A percentile compares a stretch with the other conserved stretches of the same genome.
Evolutionary conservation across 805 yeast genomes (phyloP).

Genomic region (Saturnispora diversa): DNA sequence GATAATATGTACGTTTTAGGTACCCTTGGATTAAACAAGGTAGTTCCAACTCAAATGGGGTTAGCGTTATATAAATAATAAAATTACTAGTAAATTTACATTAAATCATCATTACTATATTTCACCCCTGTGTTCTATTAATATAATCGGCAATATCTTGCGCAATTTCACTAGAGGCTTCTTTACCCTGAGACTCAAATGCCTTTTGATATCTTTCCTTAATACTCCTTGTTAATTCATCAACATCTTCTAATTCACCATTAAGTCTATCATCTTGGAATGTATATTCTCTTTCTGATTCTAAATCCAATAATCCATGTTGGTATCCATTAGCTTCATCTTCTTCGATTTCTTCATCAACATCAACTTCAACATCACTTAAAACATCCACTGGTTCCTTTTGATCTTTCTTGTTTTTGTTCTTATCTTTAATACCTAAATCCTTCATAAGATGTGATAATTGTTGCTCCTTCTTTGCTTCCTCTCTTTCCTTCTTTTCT

Average conservation of each 20-base stretch:
- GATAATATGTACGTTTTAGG: conserved; percentile 7
- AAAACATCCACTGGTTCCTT: conserved; percentile 39
- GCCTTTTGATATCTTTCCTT: conserved; percentile 71
- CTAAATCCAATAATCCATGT: conserved; percentile 40
- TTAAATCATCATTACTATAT: too few species aligned
- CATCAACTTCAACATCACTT: conserved; percentile 37
- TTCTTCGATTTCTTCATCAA: conserved; percentile 40
- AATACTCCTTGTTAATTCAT: conserved; percentile 45
- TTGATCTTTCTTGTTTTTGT: conserved; percentile 17
- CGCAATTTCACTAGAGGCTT: conserved; percentile 58
- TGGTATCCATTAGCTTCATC: conserved; percentile 36
- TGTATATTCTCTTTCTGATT: conserved; percentile 55
- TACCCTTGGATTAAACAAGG: conserved; percentile 1
- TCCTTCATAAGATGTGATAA: conserved; percentile 76
- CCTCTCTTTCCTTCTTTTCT: conserved; percentile 70
- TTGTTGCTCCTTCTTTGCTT: conserved; percentile 60
- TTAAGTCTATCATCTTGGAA: conserved; percentile 51
- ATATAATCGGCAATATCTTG: conserved; percentile 66
- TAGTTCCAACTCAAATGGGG: conserved; percentile 2
- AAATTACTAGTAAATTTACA: too few species aligned
- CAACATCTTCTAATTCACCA: conserved; percentile 46
- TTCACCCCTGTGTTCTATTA: conserved; percentile 18
- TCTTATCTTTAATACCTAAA: conserved; percentile 53
- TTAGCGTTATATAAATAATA: conserved; percentile 3
- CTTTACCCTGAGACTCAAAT: conserved; percentile 52